Base-by-base conservation (phyloP, 1,284 basidiomycete genomes). In the Singerocomus inundabilis region DNA sequence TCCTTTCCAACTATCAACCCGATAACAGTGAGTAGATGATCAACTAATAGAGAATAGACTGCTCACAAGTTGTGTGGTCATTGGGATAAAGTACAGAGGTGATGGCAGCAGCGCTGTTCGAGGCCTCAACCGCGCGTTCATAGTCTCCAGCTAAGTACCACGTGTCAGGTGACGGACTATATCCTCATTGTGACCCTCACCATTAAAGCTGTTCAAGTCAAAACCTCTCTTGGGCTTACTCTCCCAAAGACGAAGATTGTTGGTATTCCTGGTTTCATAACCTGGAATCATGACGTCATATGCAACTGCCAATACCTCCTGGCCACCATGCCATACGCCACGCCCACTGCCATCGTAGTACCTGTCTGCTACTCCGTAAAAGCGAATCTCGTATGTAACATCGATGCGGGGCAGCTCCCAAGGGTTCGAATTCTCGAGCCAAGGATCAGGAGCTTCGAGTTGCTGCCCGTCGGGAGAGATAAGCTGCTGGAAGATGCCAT, bases 401-500 rank as follows among this genome's bases (percentile, higher is more conserved):
- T 96, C 93, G 44, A 90, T 75, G 42, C 93, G 86, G 13, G 86
- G 82, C 37, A 96, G 81, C 73, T 95, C 92, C 92, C 91, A 91
- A 38, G 88, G 85, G 69, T 92, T 93, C 61, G 88, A 85, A 60
- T 88, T 77, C 52, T 91, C 86, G 34, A 96, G 76, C 93, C 93
- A 96, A 54, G 93, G 92, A 70, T 96, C 93, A 9, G 93, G 92
- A 4, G 91, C 92, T 74, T 94, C 91, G 6, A 94, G 83, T 67
- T 93, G 90, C 40, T 86, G 81, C 18, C 92, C 91, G 50, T 91
- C 86, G 10, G 90, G 82, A 11, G 82, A 81, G 64, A 92, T 91
- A 49, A 93, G 80, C 72, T 97, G 94, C 70, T 93, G 89, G 81
- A 97, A 97, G 71, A 97, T 94, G 60, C 92, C 92, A 59, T 93